Conservation (phyloP, 2,329 filamentous ascomycete genomes). For the Apiospora arundinis region DNA sequence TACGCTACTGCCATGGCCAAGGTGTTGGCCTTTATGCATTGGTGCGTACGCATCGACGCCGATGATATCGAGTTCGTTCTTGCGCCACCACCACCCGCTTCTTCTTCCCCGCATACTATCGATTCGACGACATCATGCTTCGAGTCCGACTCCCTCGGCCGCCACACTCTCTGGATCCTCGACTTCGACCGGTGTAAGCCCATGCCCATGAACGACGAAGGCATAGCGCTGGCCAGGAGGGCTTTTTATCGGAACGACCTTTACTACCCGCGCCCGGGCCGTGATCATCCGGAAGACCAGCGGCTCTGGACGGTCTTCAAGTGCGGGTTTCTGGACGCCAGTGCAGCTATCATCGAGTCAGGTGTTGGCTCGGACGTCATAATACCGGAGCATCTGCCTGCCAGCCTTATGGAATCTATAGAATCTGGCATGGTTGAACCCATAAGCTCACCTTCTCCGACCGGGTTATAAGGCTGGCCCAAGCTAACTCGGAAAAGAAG, state of each 20-base stretch:
- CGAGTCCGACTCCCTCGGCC: background rate
- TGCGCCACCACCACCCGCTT: background rate
- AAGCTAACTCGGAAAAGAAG: too few relatives aligned
- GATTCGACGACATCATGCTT: background rate
- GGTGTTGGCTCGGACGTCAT: background rate
- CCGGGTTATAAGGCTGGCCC: too few relatives aligned
- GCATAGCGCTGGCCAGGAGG: background rate
- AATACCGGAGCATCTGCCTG: background rate
- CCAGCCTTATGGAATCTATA: background rate
- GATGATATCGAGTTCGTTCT: conserved; percentile 2
- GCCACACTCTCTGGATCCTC: background rate
- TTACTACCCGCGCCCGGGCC: background rate
- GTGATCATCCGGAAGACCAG: background rate
- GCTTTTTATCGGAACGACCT: conserved; percentile 5
- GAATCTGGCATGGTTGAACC: background rate
- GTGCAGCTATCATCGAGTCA: background rate
- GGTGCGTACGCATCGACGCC: background rate
- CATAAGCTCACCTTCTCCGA: too few relatives aligned
- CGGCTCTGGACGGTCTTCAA: background rate
- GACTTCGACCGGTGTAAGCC: conserved; percentile 6
- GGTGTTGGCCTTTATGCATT: conserved; percentile 1
- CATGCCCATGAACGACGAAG: background rate
- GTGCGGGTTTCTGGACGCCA: background rate
- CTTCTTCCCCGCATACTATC: background rate
- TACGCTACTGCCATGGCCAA: background rate